Percentiles rank a stretch among this genome's conserved stretches.
phyloP scores from a whole-genome alignment of 1,139 yeast species.

The Candida smagusa region DNA sequence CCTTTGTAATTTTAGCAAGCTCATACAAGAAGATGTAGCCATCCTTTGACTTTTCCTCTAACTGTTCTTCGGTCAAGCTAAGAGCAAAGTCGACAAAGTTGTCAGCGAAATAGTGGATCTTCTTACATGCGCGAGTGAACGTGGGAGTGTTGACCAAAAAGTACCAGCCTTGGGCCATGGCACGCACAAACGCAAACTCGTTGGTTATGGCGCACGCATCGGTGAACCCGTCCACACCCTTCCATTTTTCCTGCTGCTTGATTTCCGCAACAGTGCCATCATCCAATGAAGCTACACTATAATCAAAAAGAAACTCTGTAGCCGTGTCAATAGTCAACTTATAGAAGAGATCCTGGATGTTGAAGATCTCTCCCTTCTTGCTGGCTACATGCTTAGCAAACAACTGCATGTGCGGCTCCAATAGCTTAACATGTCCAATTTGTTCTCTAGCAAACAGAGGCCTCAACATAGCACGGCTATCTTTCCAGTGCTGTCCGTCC shows the following conservation, averaged over 20 bases:
- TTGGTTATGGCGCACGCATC: conserved; percentile 31
- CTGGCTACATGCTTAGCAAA: conserved; percentile 32
- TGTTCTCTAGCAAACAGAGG: conserved; percentile 59
- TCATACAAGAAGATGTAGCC: conserved; percentile 45
- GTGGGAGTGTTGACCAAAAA: conserved; percentile 25
- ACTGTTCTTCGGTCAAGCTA: conserved; percentile 25
- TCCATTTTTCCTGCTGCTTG: conserved; percentile 15
- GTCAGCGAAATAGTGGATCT: conserved; percentile 25
- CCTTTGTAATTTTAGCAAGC: conserved; percentile 41
- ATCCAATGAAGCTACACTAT: conserved; percentile 26
- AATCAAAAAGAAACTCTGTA: conserved; percentile 40
- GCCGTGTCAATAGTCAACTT: conserved; percentile 41
- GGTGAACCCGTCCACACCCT: conserved; percentile 24
- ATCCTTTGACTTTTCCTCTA: conserved; percentile 32
- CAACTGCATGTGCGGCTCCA: conserved; percentile 46
- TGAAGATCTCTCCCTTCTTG: conserved; percentile 20
- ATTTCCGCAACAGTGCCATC: conserved; percentile 15
- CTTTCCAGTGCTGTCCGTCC: conserved; percentile 56
- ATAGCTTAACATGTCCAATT: conserved; percentile 44
- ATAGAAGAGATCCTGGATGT: conserved; percentile 38
- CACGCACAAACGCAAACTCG: conserved; percentile 25
- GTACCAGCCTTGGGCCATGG: conserved; percentile 26
- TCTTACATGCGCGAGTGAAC: conserved; percentile 21
- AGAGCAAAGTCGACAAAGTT: conserved; percentile 28
- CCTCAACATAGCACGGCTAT: conserved; percentile 53